Evolutionary conservation across 805 yeast genomes (phyloP).

Genomic region (Barnettozyma salicaria): DNA sequence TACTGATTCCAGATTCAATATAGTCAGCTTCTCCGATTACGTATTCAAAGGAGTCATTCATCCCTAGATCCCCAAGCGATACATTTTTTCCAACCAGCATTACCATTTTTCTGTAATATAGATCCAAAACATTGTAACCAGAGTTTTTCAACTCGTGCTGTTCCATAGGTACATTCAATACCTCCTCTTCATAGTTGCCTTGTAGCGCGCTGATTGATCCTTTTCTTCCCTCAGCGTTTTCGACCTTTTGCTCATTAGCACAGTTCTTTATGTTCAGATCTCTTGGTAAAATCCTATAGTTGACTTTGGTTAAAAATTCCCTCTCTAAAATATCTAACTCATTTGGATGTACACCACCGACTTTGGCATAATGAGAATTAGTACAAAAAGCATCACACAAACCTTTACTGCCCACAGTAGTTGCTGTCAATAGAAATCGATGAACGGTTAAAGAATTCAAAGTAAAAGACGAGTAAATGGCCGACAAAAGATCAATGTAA

Average conservation of each 20-base stretch:
- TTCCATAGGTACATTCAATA: slow-evolving; percentile 16
- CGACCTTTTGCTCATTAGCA: slow-evolving; percentile 27
- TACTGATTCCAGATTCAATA: neutral
- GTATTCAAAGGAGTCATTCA: slow-evolving; percentile 9
- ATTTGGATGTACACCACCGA: slow-evolving; percentile 83
- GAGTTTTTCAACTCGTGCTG: slow-evolving; percentile 22
- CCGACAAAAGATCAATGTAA: slow-evolving; percentile 79
- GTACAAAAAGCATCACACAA: slow-evolving; percentile 92
- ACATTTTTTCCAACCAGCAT: slow-evolving; percentile 38
- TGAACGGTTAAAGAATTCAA: slow-evolving; percentile 91
- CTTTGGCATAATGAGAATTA: slow-evolving; percentile 88
- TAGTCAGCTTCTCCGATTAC: slow-evolving; percentile 5
- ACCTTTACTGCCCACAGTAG: slow-evolving; percentile 86
- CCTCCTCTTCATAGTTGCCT: slow-evolving; percentile 5
- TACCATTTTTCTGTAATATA: slow-evolving; percentile 45
- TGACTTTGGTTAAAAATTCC: slow-evolving; percentile 76
- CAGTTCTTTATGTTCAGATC: slow-evolving; percentile 34
- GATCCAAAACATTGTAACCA: slow-evolving; percentile 37
- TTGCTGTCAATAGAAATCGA: slow-evolving; percentile 82
- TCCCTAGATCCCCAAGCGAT: slow-evolving; percentile 10
- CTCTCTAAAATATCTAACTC: slow-evolving; percentile 84
- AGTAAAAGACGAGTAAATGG: slow-evolving; percentile 72
- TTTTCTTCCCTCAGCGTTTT: slow-evolving; percentile 12
- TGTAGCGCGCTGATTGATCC: slow-evolving; percentile 18
- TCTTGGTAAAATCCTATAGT: slow-evolving; percentile 68